Conservation (phyloP, 257 asterid genomes). For the Prunella vulgaris region DNA sequence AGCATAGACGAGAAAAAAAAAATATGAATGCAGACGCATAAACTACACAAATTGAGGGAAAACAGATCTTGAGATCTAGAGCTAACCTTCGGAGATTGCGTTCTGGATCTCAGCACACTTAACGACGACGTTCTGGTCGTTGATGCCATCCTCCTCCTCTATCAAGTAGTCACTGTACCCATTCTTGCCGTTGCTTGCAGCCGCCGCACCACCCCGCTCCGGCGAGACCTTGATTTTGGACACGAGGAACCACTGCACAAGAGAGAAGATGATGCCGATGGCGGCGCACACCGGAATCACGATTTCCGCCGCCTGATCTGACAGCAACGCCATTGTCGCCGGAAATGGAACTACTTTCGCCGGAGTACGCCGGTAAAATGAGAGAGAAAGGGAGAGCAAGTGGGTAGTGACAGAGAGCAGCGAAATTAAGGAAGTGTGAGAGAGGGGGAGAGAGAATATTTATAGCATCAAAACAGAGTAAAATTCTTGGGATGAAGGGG, state of each 20-base stretch:
- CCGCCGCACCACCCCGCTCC: constrained; percentile 28
- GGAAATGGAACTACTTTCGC: constrained; percentile 1
- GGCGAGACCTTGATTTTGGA: constrained; percentile 35
- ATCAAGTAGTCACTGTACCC: constrained; percentile 63
- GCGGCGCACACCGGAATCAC: constrained; percentile 64
- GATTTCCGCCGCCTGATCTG: constrained; percentile 60
- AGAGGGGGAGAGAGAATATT: constrained; percentile 12
- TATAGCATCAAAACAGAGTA: constrained; percentile 21
- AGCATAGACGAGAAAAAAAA: neutral
- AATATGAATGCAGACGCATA: neutral
- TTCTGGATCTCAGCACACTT: constrained; percentile 86
- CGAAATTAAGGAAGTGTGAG: constrained; percentile 13
- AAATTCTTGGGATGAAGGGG: neutral
- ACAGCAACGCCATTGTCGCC: constrained; percentile 39
- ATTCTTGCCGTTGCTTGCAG: constrained; percentile 43
- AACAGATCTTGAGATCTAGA: constrained; percentile 41
- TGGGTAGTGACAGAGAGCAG: constrained; percentile 7
- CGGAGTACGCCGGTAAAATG: constrained; percentile 6
- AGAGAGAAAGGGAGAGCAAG: neutral
- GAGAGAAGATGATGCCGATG: constrained; percentile 56
- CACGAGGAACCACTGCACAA: constrained; percentile 45
- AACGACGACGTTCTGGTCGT: constrained; percentile 58
- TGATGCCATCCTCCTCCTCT: constrained; percentile 85
- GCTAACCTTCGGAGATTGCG: constrained; percentile 79
- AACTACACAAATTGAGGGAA: constrained; percentile 10